Conservation (phyloP, 1,139 yeast genomes). For the Diutina sp. region DNA sequence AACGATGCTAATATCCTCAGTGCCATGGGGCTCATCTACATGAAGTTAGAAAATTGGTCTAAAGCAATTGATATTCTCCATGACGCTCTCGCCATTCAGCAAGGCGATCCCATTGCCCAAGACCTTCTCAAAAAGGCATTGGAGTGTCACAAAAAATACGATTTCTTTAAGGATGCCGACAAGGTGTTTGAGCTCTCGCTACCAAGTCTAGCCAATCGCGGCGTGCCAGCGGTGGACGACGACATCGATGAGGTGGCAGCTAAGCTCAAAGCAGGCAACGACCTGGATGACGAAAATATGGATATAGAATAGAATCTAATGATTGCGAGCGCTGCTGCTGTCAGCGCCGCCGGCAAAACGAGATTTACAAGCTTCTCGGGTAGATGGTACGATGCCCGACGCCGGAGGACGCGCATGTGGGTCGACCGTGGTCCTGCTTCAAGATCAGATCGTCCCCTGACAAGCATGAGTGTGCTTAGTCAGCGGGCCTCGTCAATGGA, state of each 20-base stretch:
- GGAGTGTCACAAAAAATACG: slow-evolving; percentile 40
- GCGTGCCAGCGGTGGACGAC: not conserved
- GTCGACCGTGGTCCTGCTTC: not conserved
- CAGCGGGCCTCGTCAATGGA: not conserved
- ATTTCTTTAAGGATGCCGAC: not conserved
- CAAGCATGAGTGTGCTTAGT: not conserved
- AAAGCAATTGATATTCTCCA: slow-evolving; percentile 72
- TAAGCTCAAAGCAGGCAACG: not conserved
- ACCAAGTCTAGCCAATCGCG: not conserved
- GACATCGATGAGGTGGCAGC: not conserved
- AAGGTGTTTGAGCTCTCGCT: not conserved
- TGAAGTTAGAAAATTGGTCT: slow-evolving; percentile 51
- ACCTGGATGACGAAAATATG: not conserved
- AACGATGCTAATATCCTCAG: slow-evolving; percentile 66
- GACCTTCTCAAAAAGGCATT: slow-evolving; percentile 75
- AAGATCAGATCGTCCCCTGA: not conserved
- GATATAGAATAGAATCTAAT: not conserved
- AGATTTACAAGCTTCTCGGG: not conserved
- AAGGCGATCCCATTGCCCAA: slow-evolving; percentile 74
- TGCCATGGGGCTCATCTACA: slow-evolving; percentile 72
- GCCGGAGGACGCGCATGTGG: not conserved
- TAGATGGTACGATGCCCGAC: not conserved
- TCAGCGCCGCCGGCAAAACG: not conserved
- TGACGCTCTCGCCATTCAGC: slow-evolving; percentile 66
- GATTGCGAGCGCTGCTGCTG: not conserved